Evolutionary conservation across 768 basidiomycete genomes (phyloP), one percentile per base, ranked within the genome.

Genomic region (Pleurotus cornucopiae): DNA sequence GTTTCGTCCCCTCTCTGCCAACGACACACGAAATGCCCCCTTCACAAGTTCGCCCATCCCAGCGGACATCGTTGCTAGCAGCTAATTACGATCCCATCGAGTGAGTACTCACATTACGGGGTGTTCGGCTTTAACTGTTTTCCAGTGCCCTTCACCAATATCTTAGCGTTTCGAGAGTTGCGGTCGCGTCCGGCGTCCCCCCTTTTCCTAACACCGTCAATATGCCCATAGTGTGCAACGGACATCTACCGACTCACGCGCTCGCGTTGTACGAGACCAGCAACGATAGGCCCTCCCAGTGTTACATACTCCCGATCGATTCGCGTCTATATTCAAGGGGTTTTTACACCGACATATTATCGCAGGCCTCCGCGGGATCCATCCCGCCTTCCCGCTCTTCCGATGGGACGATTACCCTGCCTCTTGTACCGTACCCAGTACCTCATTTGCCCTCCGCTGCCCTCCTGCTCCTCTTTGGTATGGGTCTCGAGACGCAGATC

Each of bases 371-470:
- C 4, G 69, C 72, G 14, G 73, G 69, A n/a, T 63, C 68, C 4
- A 61, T 71, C 6, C 61, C 67, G 13, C 72, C 75, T 25, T 61
- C 64, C 4, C 74, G 74, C 2, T 45, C 68, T 13, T 63, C 64
- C 26, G 43, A 40, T 13, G 71, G 66, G 54, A 63, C 72, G 20
- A 70, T 84, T 46, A 77, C 78, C 3, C 73, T 86, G 7, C 82
- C 84, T 0, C 76, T 86, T 13, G 66, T 86, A 23, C 70, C 73
- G 20, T 54, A 79, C 37, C 64, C 66, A 40, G 77, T 82, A 23
- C 84, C 84, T 1, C 83, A 86, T 59, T 72, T 74, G 6, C 66
- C 72, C 2, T 83, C 85, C 0, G 67, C 85, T 39, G 73, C 85
- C 0, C 69, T 87, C 1, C 71, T 87, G 14, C 69, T 86, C 25